Evolutionary conservation across 371 early-diverging fungal genomes (phyloP), one percentile per base, ranked within the genome.

Genomic region (Rhizopus microsporus): DNA sequence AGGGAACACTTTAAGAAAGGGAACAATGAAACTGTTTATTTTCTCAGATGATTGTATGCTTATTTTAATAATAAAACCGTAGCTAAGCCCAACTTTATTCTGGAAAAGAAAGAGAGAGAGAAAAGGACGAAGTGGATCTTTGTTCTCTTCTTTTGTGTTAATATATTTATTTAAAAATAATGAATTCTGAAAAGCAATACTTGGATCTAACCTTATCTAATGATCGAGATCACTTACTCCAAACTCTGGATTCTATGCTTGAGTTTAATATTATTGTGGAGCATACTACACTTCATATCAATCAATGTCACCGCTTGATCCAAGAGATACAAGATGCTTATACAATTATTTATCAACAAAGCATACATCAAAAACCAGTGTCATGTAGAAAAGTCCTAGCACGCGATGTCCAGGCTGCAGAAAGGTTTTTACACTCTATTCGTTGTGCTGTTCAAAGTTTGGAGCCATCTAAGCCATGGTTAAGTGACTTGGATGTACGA

Each of bases 1-100:
- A 23, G 23, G 2, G 23, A 23, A 23, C 23, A n/a, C n/a, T n/a
- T n/a, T n/a, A n/a, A n/a, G n/a, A n/a, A n/a, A n/a, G n/a, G n/a
- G n/a, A n/a, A n/a, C n/a, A n/a, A n/a, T n/a, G n/a, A n/a, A n/a
- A n/a, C n/a, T n/a, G n/a, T n/a, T n/a, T n/a, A n/a, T n/a, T n/a
- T n/a, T n/a, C n/a, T n/a, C n/a, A n/a, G n/a, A n/a, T n/a, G n/a
- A n/a, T n/a, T n/a, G n/a, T n/a, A n/a, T n/a, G 23, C 23, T 23
- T 23, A 23, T 23, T 23, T 23, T 23, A 23, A 23, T 2, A 23
- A 42, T 42, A 42, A 42, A 42, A 37, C 13, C 38, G 13, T 37
- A 13, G 4, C 46, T 46, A 46, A 46, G 46, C 46, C 46, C 46
- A 46, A 46, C 46, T 23, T n/a, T 10, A n/a, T 42, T 42, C 15